Evolutionary conservation across 1,284 basidiomycete species (phyloP).

Genomic region (Polyporus tsugae): DNA sequence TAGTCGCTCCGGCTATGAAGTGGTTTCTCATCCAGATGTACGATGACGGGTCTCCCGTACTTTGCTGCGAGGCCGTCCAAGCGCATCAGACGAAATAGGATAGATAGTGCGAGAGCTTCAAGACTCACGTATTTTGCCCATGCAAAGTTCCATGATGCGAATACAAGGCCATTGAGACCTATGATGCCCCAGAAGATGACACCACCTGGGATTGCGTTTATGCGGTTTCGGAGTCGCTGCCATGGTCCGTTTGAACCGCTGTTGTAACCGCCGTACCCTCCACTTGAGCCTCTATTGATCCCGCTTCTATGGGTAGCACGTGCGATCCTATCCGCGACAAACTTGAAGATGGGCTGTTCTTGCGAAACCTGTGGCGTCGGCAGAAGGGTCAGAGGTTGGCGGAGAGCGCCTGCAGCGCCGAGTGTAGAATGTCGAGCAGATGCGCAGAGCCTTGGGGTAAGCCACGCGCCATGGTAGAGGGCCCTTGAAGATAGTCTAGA

Average conservation of each 20-base stretch:
- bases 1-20: constrained; percentile 71
- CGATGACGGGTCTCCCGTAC: constrained; percentile 55
- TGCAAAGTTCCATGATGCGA: constrained; percentile 51
- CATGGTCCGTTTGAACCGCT: constrained; percentile 31
- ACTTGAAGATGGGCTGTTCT: constrained; percentile 32
- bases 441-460: constrained; percentile 15
- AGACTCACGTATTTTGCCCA: constrained; percentile 47
- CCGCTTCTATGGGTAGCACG: constrained; percentile 39
- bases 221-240: constrained; percentile 33
- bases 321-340: constrained; percentile 28
- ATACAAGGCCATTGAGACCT: constrained; percentile 54
- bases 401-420: background rate
- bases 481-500: background rate
- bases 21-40: constrained; percentile 71
- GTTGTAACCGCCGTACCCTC: constrained; percentile 22
- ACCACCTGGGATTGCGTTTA: constrained; percentile 49
- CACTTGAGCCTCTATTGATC: constrained; percentile 17
- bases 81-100: background rate
- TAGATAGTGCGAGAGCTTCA: background rate
- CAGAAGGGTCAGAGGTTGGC: constrained; percentile 10
- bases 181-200: constrained; percentile 55
- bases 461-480: background rate
- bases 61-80: constrained; percentile 30
- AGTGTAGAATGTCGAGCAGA: constrained; percentile 11
- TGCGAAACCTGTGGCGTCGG: constrained; percentile 10